Conservation (phyloP, 2,329 filamentous ascomycete genomes). For the Ceratocystiopsis minuta region DNA sequence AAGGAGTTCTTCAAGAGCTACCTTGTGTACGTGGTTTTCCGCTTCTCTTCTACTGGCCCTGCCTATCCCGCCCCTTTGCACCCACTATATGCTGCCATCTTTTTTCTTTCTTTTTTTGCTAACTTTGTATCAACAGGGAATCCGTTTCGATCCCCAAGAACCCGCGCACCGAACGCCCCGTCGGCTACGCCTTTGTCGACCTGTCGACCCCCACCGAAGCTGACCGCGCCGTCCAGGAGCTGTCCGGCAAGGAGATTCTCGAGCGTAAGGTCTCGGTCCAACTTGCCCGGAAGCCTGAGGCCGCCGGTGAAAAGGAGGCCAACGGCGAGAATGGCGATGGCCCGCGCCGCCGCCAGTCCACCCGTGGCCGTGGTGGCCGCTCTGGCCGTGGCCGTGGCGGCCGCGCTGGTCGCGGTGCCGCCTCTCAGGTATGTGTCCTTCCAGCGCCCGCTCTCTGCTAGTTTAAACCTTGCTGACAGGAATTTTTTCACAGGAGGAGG, state of each 20-base stretch:
- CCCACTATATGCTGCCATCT: too few species aligned
- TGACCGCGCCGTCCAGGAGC: constrained; percentile 83
- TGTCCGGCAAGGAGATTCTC: constrained; percentile 93
- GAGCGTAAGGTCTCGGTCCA: constrained; percentile 99
- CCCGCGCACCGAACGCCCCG: constrained; percentile 92
- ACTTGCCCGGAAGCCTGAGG: constrained; percentile 92
- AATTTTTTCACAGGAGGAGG: constrained; percentile 19
- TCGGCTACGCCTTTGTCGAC: constrained; percentile 98
- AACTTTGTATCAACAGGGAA: constrained; percentile 42
- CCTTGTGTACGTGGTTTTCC: constrained; percentile 62
- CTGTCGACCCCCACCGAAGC: constrained; percentile 88
- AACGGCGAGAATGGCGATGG: constrained; percentile 58
- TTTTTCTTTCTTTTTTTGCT: not conserved
- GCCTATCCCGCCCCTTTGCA: too few species aligned
- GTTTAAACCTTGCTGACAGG: not conserved
- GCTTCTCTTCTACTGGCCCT: too few species aligned
- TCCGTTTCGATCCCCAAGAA: constrained; percentile 98
- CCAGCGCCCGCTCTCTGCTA: too few species aligned
- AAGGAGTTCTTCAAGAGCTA: constrained; percentile 99
- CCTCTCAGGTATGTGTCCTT: too few species aligned
- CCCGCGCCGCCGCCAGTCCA: constrained; percentile 42
- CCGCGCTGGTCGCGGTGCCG: constrained; percentile 25
- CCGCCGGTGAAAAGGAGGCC: constrained; percentile 62
- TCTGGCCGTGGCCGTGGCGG: constrained; percentile 49
- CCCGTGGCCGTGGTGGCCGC: constrained; percentile 47